Evolutionary conservation across 768 basidiomycete genomes (phyloP).

Genomic region (Mycena alexandri): DNA sequence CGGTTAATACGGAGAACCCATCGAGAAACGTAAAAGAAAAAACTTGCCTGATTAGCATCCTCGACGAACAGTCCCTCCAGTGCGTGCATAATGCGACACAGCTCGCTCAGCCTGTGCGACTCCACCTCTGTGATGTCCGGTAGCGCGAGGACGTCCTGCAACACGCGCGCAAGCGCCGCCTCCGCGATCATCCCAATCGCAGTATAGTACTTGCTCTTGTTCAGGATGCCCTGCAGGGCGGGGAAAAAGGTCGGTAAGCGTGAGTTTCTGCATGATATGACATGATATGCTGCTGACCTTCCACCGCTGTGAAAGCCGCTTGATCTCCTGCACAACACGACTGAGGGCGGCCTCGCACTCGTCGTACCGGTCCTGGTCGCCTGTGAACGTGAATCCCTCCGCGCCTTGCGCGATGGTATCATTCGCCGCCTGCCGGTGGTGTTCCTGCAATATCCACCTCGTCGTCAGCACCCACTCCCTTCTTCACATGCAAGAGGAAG

Average conservation of each 20-base stretch:
- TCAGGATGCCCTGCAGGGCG: constrained; percentile 71
- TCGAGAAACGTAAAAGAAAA: constrained; percentile 1
- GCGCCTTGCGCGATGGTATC: constrained; percentile 64
- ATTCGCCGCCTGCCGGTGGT: constrained; percentile 59
- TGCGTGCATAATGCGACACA: constrained; percentile 82
- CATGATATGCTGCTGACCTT: constrained; percentile 65
- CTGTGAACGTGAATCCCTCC: constrained; percentile 76
- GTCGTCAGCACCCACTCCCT: constrained; percentile 18
- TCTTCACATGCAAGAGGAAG: not conserved
- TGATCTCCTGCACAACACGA: constrained; percentile 72
- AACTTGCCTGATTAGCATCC: constrained; percentile 67
- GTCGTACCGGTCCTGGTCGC: constrained; percentile 80
- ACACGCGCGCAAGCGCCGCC: constrained; percentile 72
- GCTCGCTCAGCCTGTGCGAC: constrained; percentile 84
- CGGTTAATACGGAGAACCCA: not conserved
- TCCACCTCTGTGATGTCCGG: constrained; percentile 91
- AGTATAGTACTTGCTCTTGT: constrained; percentile 78
- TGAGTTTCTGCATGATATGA: not conserved
- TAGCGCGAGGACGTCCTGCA: constrained; percentile 80
- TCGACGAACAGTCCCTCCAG: constrained; percentile 87
- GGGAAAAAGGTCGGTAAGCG: constrained; percentile 4
- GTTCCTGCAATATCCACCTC: constrained; percentile 53
- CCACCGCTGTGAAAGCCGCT: constrained; percentile 71
- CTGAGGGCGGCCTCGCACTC: constrained; percentile 80
- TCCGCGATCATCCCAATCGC: constrained; percentile 81